These are phyloP conservation scores for Aureobasidium subglaciale DNA, from an alignment of 2,329 filamentous ascomycete genomes.

Conservation along the genomic window DNA sequence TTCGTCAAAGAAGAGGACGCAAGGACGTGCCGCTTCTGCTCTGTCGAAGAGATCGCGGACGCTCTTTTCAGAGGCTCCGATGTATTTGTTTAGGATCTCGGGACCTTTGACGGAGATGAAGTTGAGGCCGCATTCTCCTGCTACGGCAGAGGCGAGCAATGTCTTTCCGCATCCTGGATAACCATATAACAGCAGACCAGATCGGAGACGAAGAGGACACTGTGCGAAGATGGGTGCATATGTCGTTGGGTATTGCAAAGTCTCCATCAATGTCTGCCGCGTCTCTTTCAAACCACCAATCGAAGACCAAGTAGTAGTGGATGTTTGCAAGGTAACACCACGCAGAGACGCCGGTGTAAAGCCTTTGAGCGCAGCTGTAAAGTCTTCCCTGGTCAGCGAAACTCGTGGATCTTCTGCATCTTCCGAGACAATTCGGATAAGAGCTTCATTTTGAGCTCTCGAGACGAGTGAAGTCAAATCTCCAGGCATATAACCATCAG, in stretches of 20 bases:
- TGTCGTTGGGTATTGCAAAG: slow-evolving; percentile 91
- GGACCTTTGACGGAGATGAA: slow-evolving; percentile 98
- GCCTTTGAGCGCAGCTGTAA: slow-evolving; percentile 74
- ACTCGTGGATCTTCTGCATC: slow-evolving; percentile 41
- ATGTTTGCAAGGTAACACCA: slow-evolving; percentile 89
- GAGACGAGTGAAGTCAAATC: slow-evolving; percentile 81
- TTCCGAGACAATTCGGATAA: slow-evolving; percentile 69
- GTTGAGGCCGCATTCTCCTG: slow-evolving; percentile 93
- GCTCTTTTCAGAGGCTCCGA: slow-evolving; percentile 92
- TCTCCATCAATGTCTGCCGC: slow-evolving; percentile 85
- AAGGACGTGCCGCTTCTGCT: slow-evolving; percentile 82
- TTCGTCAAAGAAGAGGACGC: slow-evolving; percentile 96
- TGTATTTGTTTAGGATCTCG: slow-evolving; percentile 98
- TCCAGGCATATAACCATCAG: slow-evolving; percentile 96
- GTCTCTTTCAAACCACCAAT: slow-evolving; percentile 87
- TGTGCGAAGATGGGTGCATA: slow-evolving; percentile 97
- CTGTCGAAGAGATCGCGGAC: slow-evolving; percentile 93
- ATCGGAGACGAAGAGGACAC: slow-evolving; percentile 88
- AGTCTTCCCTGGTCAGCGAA: slow-evolving; percentile 65
- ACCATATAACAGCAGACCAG: slow-evolving; percentile 85
- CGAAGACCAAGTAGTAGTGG: slow-evolving; percentile 82
- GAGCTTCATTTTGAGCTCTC: slow-evolving; percentile 81
- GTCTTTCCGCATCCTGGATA: slow-evolving; percentile 97
- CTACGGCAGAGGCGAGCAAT: slow-evolving; percentile 89
- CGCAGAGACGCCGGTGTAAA: slow-evolving; percentile 93